Evolutionary conservation across 208 protist genomes (phyloP).

Genomic region (Leishmania guyanensis): DNA sequence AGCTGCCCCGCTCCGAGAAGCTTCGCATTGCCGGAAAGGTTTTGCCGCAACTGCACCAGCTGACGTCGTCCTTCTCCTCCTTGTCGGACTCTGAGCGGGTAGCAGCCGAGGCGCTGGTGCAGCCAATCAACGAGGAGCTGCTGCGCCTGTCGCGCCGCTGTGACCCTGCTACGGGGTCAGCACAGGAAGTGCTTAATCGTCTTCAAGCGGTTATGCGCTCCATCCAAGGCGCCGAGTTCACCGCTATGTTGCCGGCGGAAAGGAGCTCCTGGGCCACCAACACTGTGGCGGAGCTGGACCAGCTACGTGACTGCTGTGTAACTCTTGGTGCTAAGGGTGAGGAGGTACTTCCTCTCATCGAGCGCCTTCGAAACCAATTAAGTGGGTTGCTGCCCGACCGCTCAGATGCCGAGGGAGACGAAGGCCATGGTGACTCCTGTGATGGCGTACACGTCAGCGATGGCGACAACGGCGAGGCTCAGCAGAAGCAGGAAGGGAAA

Average conservation of each 20-base stretch:
- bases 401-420: not conserved
- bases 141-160: constrained; percentile 11
- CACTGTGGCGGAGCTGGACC: constrained; percentile 29
- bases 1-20: constrained; percentile 30
- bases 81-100: constrained; percentile 43
- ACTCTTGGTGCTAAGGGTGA: constrained; percentile 26
- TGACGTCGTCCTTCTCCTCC: constrained; percentile 35
- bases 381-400: constrained; percentile 1
- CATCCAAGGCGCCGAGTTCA: constrained; percentile 49
- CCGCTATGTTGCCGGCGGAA: constrained; percentile 20
- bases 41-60: constrained; percentile 55
- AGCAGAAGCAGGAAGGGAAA: not conserved
- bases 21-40: constrained; percentile 30
- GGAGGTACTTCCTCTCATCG: constrained; percentile 34
- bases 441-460: not conserved
- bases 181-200: constrained; percentile 33
- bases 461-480: not conserved
- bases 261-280: constrained; percentile 31
- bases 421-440: constrained; percentile 5
- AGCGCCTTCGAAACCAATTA: constrained; percentile 30
- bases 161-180: not conserved
- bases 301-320: constrained; percentile 30
- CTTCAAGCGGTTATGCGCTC: constrained; percentile 45
- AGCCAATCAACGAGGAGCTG: constrained; percentile 47
- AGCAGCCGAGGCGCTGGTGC: constrained; percentile 39